phyloP scores from a whole-genome alignment of 2,329 filamentous ascomycete genomes.

The Colletotrichum sidae region DNA sequence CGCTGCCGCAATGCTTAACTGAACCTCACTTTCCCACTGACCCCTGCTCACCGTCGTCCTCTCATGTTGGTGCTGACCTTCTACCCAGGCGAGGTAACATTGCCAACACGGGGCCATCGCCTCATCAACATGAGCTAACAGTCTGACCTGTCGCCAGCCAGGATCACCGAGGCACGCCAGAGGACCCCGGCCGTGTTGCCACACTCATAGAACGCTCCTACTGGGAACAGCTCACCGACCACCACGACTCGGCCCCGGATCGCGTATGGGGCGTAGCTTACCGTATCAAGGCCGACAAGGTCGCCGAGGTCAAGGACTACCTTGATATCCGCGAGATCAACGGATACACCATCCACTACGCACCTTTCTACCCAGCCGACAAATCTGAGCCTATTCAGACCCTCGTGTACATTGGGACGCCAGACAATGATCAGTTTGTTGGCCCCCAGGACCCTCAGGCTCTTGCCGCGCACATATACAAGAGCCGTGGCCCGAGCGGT shows the following conservation, averaged over 20 bases:
- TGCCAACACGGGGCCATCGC: background rate
- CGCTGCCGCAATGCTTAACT: constrained; percentile 33
- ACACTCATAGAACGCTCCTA: constrained; percentile 88
- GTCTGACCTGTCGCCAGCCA: constrained; percentile 67
- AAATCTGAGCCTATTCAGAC: constrained; percentile 57
- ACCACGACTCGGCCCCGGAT: constrained; percentile 69
- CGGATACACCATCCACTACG: constrained; percentile 94
- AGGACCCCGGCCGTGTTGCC: constrained; percentile 88
- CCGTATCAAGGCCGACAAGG: constrained; percentile 78
- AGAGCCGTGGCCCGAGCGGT: constrained; percentile 84
- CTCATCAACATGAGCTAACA: background rate
- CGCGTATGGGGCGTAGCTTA: constrained; percentile 94
- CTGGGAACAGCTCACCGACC: constrained; percentile 82
- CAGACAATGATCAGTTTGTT: constrained; percentile 91
- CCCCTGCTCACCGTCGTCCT: constrained; percentile 2
- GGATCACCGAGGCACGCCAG: constrained; percentile 93
- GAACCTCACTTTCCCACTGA: constrained; percentile 10
- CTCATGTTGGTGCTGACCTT: constrained; percentile 25
- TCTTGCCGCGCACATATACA: constrained; percentile 84
- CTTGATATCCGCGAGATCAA: constrained; percentile 98
- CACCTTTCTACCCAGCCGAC: constrained; percentile 78
- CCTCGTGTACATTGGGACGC: constrained; percentile 94
- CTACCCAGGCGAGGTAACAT: constrained; percentile 49
- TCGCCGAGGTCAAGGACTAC: constrained; percentile 86
- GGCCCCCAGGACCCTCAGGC: constrained; percentile 82